Conservation (phyloP, 1,284 basidiomycete species). For the Cutaneotrichosporon curvatum region DNA sequence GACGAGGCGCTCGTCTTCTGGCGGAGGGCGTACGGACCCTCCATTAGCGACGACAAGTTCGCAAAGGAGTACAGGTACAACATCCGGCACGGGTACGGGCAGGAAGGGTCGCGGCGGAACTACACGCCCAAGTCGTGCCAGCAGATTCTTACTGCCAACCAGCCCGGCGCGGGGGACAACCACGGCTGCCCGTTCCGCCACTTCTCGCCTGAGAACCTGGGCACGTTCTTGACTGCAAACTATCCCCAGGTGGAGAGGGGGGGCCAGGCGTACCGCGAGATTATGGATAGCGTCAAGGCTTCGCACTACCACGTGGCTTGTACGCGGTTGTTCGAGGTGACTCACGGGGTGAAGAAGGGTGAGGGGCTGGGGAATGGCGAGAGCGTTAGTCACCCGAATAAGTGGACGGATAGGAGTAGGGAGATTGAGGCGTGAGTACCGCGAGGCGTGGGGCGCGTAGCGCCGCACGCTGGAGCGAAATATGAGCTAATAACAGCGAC, state of each 20-base stretch:
- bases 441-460: too few species aligned
- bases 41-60: conserved; percentile 87
- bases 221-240: conserved; percentile 64
- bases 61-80: conserved; percentile 98
- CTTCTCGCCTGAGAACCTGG: conserved; percentile 77
- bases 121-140: conserved; percentile 94
- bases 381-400: conserved; percentile 90
- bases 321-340: conserved; percentile 93
- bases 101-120: conserved; percentile 90
- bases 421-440: conserved; percentile 45
- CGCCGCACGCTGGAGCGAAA: too few species aligned
- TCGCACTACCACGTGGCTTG: conserved; percentile 93
- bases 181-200: conserved; percentile 96
- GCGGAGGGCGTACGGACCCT: conserved; percentile 70
- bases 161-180: conserved; percentile 64
- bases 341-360: conserved; percentile 84
- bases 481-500: not conserved
- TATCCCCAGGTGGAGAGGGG: conserved; percentile 57
- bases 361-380: conserved; percentile 76
- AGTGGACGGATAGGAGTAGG: conserved; percentile 54
- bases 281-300: conserved; percentile 71
- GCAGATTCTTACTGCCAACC: conserved; percentile 73
- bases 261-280: conserved; percentile 73
- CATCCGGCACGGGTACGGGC: conserved; percentile 88
- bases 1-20: conserved; percentile 94